Conservation (phyloP, 441 rosid species). For the Gossypium gossypioides region DNA sequence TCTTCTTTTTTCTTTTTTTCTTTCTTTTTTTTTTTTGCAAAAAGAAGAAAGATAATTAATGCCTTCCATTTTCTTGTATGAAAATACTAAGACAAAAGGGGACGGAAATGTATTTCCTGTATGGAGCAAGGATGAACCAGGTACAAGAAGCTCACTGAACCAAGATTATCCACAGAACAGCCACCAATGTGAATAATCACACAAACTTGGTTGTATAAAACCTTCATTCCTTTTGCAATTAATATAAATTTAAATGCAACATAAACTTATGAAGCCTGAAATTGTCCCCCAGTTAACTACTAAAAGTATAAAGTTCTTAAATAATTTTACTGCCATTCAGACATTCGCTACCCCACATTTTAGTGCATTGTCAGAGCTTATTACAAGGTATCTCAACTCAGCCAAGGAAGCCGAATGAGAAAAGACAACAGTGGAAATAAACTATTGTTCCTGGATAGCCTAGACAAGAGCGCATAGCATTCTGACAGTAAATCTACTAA, state of each 20-base stretch:
- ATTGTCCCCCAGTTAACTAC: neutral
- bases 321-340: neutral
- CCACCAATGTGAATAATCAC: neutral
- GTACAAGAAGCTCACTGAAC: neutral
- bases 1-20: too few relatives aligned
- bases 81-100: neutral
- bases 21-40: too few relatives aligned
- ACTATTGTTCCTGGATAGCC: neutral
- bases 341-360: neutral
- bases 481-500: too few relatives aligned
- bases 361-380: neutral
- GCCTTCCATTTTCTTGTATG: too few relatives aligned
- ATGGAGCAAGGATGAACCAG: neutral
- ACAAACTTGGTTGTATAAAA: neutral
- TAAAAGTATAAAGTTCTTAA: neutral
- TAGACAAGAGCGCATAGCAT: neutral
- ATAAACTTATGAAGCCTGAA: neutral
- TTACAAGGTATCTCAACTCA: neutral
- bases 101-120: neutral
- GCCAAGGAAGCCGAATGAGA: neutral
- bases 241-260: neutral
- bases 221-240: neutral
- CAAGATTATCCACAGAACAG: neutral
- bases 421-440: neutral
- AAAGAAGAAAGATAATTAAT: too few relatives aligned